Percentiles rank a stretch among this genome's conserved stretches.
Evolutionary conservation across 371 early-diverging fungal species (phyloP).

Genomic region (Syncephalastrum sp.): DNA sequence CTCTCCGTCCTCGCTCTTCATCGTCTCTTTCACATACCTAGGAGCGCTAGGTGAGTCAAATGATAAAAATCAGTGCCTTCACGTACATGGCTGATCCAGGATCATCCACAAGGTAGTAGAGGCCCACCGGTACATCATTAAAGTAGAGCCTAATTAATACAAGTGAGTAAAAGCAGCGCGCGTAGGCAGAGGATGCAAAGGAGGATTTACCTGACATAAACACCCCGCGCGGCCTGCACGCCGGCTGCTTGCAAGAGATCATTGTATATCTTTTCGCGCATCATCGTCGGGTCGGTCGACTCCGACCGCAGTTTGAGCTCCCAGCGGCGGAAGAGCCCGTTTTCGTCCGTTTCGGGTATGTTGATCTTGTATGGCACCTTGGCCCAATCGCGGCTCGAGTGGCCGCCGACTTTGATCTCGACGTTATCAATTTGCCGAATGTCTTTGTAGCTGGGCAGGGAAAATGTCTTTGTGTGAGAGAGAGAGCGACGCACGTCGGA

Average conservation of each 20-base stretch:
- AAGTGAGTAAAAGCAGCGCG: neutral
- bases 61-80: neutral
- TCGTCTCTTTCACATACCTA: neutral
- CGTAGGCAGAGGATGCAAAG: neutral
- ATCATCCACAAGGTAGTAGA: conserved; percentile 41
- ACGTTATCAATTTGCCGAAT: conserved; percentile 25
- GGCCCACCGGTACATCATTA: conserved; percentile 32
- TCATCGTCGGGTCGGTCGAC: conserved; percentile 39
- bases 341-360: conserved; percentile 16
- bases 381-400: conserved; percentile 33
- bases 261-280: conserved; percentile 43
- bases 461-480: neutral
- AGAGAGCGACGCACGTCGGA: neutral
- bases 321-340: conserved; percentile 31
- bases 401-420: conserved; percentile 40
- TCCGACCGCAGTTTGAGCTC: conserved; percentile 37
- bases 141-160: conserved; percentile 23
- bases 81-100: conserved; percentile 22
- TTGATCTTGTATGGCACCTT: conserved; percentile 43
- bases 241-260: conserved; percentile 39
- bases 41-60: neutral
- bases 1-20: neutral
- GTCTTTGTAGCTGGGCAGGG: conserved; percentile 17
- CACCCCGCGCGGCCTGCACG: conserved; percentile 36
- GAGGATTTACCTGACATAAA: conserved; percentile 25